phyloP scores from a whole-genome alignment of 179 eudicot species.

The Patellifolia procumbens region DNA sequence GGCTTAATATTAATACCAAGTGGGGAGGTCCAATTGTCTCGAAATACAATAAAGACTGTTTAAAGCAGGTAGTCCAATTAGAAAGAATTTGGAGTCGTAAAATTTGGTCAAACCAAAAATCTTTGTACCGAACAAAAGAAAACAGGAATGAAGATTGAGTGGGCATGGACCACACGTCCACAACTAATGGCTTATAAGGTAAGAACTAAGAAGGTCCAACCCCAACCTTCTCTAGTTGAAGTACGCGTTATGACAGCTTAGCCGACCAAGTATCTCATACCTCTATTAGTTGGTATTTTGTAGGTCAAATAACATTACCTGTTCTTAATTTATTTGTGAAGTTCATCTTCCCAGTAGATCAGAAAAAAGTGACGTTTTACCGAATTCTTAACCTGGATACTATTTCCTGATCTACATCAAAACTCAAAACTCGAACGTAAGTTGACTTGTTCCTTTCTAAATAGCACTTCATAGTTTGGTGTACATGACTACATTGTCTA shows the following conservation, averaged over 20 bases:
- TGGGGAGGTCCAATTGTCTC: no score
- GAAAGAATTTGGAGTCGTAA: no score
- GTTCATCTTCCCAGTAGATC: no score
- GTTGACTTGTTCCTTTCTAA: slow-evolving; percentile 12
- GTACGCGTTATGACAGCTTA: slow-evolving; percentile 25
- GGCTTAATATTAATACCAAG: no score
- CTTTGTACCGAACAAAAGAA: no score
- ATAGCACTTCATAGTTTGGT: not conserved
- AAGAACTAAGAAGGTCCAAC: not conserved
- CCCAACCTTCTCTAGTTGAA: not conserved
- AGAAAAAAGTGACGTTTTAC: not conserved
- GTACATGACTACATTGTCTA: no score
- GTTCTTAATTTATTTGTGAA: not conserved
- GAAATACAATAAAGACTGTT: no score
- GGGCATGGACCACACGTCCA: no score
- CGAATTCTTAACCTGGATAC: not conserved
- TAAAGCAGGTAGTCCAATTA: no score
- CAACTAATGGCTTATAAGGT: not conserved
- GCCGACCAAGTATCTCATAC: not conserved
- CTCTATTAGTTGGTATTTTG: not conserved
- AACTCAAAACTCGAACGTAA: not conserved
- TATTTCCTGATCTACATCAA: not conserved
- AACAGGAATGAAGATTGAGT: no score
- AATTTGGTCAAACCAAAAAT: no score
- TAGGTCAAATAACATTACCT: not conserved